These are phyloP conservation scores for Ogataea trehaloabstinens DNA, from an alignment of 805 yeast genomes.

Conservation along the genomic window DNA sequence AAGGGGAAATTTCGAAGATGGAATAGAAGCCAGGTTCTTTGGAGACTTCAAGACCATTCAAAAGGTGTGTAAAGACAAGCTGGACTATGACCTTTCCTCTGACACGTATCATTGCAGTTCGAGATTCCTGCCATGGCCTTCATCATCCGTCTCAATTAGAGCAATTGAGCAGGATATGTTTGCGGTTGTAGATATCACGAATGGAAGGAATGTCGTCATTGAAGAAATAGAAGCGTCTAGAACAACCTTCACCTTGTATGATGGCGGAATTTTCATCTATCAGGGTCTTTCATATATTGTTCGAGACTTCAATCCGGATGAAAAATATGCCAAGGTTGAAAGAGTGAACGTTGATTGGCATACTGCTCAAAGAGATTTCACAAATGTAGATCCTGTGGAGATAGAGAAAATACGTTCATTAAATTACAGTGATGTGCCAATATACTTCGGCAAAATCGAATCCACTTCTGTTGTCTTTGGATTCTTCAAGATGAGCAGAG, in stretches of 20 bases:
- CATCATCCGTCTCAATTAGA: constrained; percentile 70
- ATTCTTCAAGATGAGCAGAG: constrained; percentile 79
- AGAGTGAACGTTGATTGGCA: constrained; percentile 93
- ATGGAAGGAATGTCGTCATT: constrained; percentile 69
- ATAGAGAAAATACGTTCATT: constrained; percentile 63
- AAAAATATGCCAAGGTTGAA: constrained; percentile 78
- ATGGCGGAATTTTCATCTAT: constrained; percentile 90
- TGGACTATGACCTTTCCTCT: constrained; percentile 39
- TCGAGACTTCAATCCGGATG: constrained; percentile 76
- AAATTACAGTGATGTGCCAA: constrained; percentile 50
- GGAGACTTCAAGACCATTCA: constrained; percentile 31
- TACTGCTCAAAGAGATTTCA: constrained; percentile 86
- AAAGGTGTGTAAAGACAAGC: constrained; percentile 31
- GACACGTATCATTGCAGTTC: constrained; percentile 55
- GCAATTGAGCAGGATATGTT: constrained; percentile 79
- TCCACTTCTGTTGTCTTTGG: constrained; percentile 86
- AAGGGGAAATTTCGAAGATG: constrained; percentile 32
- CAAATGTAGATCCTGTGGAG: constrained; percentile 85
- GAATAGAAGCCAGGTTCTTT: constrained; percentile 57
- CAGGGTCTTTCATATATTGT: constrained; percentile 91
- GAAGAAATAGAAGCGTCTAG: constrained; percentile 90
- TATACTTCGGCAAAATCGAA: constrained; percentile 71
- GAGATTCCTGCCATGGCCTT: constrained; percentile 77
- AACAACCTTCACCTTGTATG: constrained; percentile 84
- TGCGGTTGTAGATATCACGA: constrained; percentile 89